Conservation (phyloP, 2,329 filamentous ascomycete species). For the Nothophoma quercina region DNA sequence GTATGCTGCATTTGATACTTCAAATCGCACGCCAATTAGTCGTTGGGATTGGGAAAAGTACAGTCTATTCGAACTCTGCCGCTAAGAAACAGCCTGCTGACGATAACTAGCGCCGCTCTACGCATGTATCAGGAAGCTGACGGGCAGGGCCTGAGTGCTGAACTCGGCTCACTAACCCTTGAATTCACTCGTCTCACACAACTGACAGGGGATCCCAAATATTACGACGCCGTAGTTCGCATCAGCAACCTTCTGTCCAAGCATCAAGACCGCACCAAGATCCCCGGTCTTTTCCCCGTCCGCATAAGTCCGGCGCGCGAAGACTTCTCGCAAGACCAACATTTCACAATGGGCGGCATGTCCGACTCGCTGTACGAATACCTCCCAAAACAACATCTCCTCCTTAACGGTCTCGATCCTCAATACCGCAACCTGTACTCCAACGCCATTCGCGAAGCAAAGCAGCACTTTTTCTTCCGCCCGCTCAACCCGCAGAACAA, state of each 20-base stretch:
- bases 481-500: conserved; percentile 73
- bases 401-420: conserved; percentile 75
- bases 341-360: conserved; percentile 63
- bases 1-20: conserved; percentile 54
- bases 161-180: conserved; percentile 48
- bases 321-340: conserved; percentile 36
- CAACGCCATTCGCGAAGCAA: conserved; percentile 70
- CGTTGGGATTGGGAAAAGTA: conserved; percentile 51
- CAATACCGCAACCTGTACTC: conserved; percentile 80
- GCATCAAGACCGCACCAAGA: conserved; percentile 45
- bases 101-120: conserved; percentile 34
- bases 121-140: conserved; percentile 40
- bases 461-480: conserved; percentile 77
- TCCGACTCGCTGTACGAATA: conserved; percentile 67
- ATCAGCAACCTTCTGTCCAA: conserved; percentile 44
- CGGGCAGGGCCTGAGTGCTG: conserved; percentile 43
- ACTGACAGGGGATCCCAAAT: conserved; percentile 48
- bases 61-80: conserved; percentile 6
- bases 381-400: conserved; percentile 70
- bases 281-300: conserved; percentile 50
- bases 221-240: conserved; percentile 49
- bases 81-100: too few relatives aligned
- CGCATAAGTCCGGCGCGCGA: conserved; percentile 42
- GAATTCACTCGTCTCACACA: conserved; percentile 52
- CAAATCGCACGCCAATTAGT: conserved; percentile 51